phyloP scores from a whole-genome alignment of 176 grass and related monocot species.

The Raddia guianensis region DNA sequence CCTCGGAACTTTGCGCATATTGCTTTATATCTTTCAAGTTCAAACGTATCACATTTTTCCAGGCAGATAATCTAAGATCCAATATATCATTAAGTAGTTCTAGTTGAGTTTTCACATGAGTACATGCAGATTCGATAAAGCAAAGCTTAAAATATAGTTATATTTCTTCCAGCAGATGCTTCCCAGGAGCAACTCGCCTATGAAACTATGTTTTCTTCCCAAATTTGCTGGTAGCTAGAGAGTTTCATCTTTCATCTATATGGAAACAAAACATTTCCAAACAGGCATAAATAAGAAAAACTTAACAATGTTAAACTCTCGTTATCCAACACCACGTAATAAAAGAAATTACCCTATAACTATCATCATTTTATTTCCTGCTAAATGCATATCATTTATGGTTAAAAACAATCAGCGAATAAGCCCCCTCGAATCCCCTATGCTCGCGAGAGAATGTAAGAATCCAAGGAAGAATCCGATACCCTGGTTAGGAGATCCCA shows the following conservation, averaged over 20 bases:
- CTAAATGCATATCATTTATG: too few relatives aligned
- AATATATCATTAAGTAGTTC: not conserved
- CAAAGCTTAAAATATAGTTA: not conserved
- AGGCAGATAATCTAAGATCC: not conserved
- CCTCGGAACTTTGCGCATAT: not conserved
- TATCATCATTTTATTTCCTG: not conserved
- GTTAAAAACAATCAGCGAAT: too few relatives aligned
- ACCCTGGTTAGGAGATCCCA: too few relatives aligned
- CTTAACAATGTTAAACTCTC: not conserved
- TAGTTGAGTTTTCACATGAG: not conserved
- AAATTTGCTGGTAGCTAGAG: not conserved
- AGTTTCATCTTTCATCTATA: not conserved
- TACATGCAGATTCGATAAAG: not conserved
- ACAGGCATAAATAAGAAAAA: not conserved
- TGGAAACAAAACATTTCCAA: not conserved
- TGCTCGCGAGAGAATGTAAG: too few relatives aligned
- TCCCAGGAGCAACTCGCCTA: not conserved
- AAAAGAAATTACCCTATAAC: not conserved
- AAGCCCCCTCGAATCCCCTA: too few relatives aligned
- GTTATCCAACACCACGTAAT: not conserved
- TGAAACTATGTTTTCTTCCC: not conserved
- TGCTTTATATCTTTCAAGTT: not conserved
- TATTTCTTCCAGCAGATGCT: not conserved
- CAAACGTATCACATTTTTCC: not conserved
- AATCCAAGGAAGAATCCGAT: too few relatives aligned